Evolutionary conservation across 2,329 filamentous ascomycete genomes (phyloP).

Genomic region (Neoascochyta sp.): DNA sequence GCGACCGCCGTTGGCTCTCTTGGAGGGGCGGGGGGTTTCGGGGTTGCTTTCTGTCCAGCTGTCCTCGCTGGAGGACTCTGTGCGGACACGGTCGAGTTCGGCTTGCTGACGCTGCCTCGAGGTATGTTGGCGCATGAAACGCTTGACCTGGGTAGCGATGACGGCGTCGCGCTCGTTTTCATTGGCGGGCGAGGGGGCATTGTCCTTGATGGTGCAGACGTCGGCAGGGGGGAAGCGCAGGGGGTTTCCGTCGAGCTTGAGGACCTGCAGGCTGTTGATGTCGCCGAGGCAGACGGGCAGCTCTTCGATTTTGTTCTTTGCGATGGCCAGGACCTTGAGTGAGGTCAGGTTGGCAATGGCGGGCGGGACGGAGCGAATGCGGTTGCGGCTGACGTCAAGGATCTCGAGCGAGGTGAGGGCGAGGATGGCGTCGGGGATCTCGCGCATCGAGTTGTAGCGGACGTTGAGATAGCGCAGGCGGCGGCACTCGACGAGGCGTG

Average conservation of each 20-base stretch:
- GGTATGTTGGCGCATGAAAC: conserved; percentile 50
- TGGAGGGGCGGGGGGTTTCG: conserved; percentile 72
- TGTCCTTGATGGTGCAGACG: conserved; percentile 41
- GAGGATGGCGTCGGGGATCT: conserved; percentile 69
- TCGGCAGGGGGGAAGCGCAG: conserved; percentile 67
- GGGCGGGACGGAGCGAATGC: conserved; percentile 70
- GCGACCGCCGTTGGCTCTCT: conserved; percentile 52
- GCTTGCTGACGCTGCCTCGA: conserved; percentile 32
- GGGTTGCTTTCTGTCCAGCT: conserved; percentile 61
- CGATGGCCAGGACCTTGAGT: conserved; percentile 82
- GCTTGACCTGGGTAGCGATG: conserved; percentile 59
- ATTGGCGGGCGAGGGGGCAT: conserved; percentile 46
- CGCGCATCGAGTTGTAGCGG: conserved; percentile 67
- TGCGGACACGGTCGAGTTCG: conserved; percentile 32
- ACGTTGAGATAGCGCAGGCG: conserved; percentile 78
- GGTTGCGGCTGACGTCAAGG: conserved; percentile 86
- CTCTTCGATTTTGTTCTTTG: conserved; percentile 81
- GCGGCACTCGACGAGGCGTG: conserved; percentile 70
- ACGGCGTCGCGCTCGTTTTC: conserved; percentile 60
- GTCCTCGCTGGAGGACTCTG: conserved; percentile 48
- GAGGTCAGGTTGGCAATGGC: conserved; percentile 78
- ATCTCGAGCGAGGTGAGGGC: conserved; percentile 85
- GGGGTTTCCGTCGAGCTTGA: conserved; percentile 87
- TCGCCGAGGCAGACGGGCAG: conserved; percentile 81
- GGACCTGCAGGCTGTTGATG: conserved; percentile 81